Percentiles rank a stretch among this genome's conserved stretches.
These are phyloP conservation scores for Colletotrichum sp. DNA, from an alignment of 2,329 filamentous ascomycete genomes.

Conservation along the genomic window DNA sequence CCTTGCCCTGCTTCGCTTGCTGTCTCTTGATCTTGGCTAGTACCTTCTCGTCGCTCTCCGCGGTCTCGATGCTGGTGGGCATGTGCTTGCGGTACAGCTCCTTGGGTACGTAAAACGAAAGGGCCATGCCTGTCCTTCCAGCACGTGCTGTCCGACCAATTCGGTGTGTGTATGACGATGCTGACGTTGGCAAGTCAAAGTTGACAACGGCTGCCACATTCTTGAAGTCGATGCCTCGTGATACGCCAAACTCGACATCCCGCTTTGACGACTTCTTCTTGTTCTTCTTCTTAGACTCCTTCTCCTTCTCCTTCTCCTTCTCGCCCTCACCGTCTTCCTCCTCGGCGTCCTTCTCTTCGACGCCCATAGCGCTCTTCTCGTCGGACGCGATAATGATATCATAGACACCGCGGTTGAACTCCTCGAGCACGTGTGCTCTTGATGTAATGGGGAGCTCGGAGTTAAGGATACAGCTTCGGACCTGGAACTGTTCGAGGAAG, in stretches of 20 bases:
- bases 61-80: conserved; percentile 76
- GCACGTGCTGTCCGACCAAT: conserved; percentile 93
- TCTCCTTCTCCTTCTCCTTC: conserved; percentile 39
- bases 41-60: conserved; percentile 84
- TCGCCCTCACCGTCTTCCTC: conserved; percentile 49
- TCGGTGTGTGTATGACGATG: conserved; percentile 95
- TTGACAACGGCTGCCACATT: conserved; percentile 95
- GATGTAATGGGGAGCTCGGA: conserved; percentile 94
- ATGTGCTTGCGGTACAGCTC: conserved; percentile 88
- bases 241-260: conserved; percentile 93
- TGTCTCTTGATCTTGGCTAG: conserved; percentile 80
- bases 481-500: conserved; percentile 96
- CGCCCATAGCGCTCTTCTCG: conserved; percentile 82
- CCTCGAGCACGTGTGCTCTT: conserved; percentile 90
- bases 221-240: conserved; percentile 83
- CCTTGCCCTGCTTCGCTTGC: conserved; percentile 79
- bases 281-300: conserved; percentile 55
- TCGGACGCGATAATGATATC: conserved; percentile 98
- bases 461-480: conserved; percentile 91
- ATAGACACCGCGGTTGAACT: conserved; percentile 97
- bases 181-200: conserved; percentile 88
- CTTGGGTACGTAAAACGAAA: conserved; percentile 91
- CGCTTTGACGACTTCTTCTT: conserved; percentile 66
- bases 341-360: conserved; percentile 53
- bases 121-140: conserved; percentile 88